Conservation (phyloP, 148 eudicot genomes). For the Pharnaceum exiguum region DNA sequence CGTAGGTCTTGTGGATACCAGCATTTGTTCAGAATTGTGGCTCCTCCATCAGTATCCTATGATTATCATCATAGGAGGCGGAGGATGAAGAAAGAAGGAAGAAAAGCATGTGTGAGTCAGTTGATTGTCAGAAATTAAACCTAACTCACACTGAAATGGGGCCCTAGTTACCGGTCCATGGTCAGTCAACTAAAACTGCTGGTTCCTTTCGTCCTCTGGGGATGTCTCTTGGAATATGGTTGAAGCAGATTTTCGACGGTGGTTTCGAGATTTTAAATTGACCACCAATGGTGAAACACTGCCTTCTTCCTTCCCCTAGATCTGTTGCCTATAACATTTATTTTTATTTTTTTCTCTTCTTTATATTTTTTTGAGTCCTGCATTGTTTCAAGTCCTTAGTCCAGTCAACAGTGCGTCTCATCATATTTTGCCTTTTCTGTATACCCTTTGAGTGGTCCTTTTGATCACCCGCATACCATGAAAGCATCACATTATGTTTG, state of each 20-base stretch:
- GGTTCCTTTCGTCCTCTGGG: conserved; percentile 6
- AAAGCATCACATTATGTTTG: conserved; percentile 25
- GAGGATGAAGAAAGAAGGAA: conserved; percentile 8
- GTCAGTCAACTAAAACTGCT: conserved; percentile 12
- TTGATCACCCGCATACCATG: conserved; percentile 26
- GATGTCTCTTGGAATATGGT: conserved; percentile 11
- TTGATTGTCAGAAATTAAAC: conserved; percentile 10
- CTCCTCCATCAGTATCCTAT: conserved; percentile 2
- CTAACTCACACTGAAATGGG: not conserved
- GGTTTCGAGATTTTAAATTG: conserved; percentile 7
- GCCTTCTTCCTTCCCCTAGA: not conserved
- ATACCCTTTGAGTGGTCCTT: conserved; percentile 24
- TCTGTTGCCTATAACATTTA: not conserved
- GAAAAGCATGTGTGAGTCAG: conserved; percentile 3
- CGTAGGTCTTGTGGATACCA: conserved; percentile 13
- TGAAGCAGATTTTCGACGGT: conserved; percentile 3
- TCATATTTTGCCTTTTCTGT: conserved; percentile 18
- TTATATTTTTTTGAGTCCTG: conserved; percentile 6
- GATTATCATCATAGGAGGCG: conserved; percentile 14
- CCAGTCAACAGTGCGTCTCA: conserved; percentile 18
- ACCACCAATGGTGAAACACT: conserved; percentile 8
- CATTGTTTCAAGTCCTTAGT: conserved; percentile 20
- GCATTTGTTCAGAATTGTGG: not conserved
- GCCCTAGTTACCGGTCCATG: conserved; percentile 7
- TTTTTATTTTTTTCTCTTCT: not conserved